Conservation (phyloP, 441 rosid species). For the Gossypium aridum region DNA sequence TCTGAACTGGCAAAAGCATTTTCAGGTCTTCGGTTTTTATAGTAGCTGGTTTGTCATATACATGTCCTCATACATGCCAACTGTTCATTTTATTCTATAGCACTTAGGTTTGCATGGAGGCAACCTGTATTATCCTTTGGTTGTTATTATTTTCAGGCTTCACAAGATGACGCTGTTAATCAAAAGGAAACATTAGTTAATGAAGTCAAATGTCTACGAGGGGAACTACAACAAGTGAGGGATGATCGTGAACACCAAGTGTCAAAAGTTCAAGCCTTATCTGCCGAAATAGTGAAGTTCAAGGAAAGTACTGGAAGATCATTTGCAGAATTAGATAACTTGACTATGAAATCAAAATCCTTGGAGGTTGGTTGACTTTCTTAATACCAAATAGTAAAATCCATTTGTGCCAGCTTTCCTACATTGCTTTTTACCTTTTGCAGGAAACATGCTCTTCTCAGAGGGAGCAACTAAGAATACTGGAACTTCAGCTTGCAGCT, state of each 20-base stretch:
- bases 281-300: constrained; percentile 49
- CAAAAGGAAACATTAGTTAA: constrained; percentile 56
- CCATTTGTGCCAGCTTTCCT: constrained; percentile 5
- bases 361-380: constrained; percentile 58
- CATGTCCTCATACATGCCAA: background rate
- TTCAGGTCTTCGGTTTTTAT: background rate
- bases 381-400: background rate
- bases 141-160: constrained; percentile 31
- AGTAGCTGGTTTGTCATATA: background rate
- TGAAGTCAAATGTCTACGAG: constrained; percentile 71
- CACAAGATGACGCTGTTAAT: constrained; percentile 68
- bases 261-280: constrained; percentile 47
- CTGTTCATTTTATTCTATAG: background rate
- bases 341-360: constrained; percentile 55
- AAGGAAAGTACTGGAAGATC: constrained; percentile 81
- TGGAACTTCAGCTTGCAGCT: constrained; percentile 60
- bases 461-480: constrained; percentile 50
- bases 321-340: constrained; percentile 50
- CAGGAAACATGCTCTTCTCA: constrained; percentile 85
- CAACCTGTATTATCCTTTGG: background rate
- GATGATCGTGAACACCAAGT: constrained; percentile 83
- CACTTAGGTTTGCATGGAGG: background rate
- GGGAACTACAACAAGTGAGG: constrained; percentile 76
- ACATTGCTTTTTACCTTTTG: constrained; percentile 8
- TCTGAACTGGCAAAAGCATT: background rate